Evolutionary conservation across 1,284 basidiomycete species (phyloP).

Genomic region (Microstroma glucosiphilum): DNA sequence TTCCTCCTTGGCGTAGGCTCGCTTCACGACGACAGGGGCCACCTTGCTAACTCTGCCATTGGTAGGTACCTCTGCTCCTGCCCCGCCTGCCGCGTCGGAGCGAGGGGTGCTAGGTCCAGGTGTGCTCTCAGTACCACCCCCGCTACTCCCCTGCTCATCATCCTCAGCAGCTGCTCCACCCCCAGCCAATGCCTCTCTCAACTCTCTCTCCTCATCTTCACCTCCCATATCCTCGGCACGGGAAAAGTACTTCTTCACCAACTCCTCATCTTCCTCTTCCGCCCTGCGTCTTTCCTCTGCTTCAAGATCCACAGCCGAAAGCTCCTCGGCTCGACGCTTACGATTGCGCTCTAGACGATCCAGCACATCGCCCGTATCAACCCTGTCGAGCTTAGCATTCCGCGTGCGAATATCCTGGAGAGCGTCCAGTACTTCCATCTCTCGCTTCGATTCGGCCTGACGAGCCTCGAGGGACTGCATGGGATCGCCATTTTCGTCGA

Average conservation of each 20-base stretch:
- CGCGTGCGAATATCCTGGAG: constrained; percentile 86
- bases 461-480: constrained; percentile 94
- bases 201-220: constrained; percentile 16
- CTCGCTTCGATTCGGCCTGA: constrained; percentile 82
- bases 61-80: not conserved
- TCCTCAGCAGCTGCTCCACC: constrained; percentile 11
- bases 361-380: constrained; percentile 41
- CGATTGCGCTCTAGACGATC: constrained; percentile 14
- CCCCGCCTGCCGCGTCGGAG: not conserved
- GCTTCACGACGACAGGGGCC: constrained; percentile 17
- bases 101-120: not conserved
- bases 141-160: constrained; percentile 18
- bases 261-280: constrained; percentile 84
- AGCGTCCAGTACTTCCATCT: constrained; percentile 97
- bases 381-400: constrained; percentile 81
- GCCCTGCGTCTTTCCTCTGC: constrained; percentile 54
- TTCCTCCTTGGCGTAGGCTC: constrained; percentile 26
- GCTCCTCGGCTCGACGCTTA: not conserved
- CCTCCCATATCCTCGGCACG: constrained; percentile 56
- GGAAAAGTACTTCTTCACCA: constrained; percentile 78
- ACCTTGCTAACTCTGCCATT: not conserved
- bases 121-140: constrained; percentile 14
- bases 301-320: constrained; percentile 16
- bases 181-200: constrained; percentile 13
- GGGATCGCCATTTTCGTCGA: constrained; percentile 59